These are phyloP conservation scores for Cladosporium velox DNA, from an alignment of 2,329 filamentous ascomycete species.

Conservation along the genomic window DNA sequence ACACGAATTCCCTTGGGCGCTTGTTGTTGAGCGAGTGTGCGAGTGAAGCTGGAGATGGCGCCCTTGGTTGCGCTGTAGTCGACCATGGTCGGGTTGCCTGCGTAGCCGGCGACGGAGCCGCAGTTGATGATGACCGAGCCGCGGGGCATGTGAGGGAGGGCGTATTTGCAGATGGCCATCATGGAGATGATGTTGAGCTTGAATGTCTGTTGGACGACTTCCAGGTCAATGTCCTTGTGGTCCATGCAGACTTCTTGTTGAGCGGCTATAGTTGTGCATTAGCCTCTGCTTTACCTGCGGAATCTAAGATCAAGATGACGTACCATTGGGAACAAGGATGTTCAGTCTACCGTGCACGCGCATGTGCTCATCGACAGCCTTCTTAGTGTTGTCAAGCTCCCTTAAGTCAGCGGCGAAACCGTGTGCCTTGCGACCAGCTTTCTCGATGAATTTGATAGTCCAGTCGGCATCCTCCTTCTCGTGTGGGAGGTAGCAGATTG, in stretches of 20 bases:
- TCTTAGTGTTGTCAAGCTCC: constrained; percentile 53
- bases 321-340: constrained; percentile 59
- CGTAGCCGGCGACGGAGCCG: constrained; percentile 49
- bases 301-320: not conserved
- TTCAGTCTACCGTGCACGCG: constrained; percentile 46
- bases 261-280: constrained; percentile 43
- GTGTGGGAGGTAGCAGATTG: constrained; percentile 57
- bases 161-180: constrained; percentile 61
- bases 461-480: constrained; percentile 59
- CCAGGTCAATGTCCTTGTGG: constrained; percentile 57
- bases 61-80: constrained; percentile 47
- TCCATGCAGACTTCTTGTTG: constrained; percentile 58
- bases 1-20: constrained; percentile 54
- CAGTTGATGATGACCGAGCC: constrained; percentile 58
- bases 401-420: constrained; percentile 54
- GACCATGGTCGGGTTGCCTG: constrained; percentile 49
- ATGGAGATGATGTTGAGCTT: constrained; percentile 59
- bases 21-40: constrained; percentile 52
- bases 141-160: constrained; percentile 58
- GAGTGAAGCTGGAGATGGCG: constrained; percentile 47
- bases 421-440: constrained; percentile 51
- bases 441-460: constrained; percentile 56
- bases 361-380: constrained; percentile 56
- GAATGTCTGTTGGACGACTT: constrained; percentile 59
- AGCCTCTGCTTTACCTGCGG: not conserved